phyloP scores from a whole-genome alignment of 306 rosid species.

The Vigna hirtella region DNA sequence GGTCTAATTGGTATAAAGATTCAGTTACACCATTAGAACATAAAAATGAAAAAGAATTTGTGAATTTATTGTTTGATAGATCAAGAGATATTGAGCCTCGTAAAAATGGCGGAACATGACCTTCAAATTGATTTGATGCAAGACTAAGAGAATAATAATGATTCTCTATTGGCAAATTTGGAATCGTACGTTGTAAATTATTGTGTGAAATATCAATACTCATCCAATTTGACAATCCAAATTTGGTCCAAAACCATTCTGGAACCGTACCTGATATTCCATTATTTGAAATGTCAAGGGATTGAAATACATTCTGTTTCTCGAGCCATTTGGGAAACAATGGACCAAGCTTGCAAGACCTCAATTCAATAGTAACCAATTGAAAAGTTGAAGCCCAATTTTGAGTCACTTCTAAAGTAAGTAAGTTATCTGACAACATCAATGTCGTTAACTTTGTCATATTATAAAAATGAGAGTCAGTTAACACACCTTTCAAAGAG shows the following conservation, averaged over 20 bases:
- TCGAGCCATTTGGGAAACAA: too few species aligned
- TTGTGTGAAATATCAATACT: not conserved
- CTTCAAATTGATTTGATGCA: not conserved
- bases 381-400: conserved; percentile 26
- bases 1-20: not conserved
- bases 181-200: not conserved
- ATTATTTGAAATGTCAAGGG: not conserved
- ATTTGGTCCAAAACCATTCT: conserved; percentile 27
- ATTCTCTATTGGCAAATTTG: not conserved
- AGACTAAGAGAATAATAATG: not conserved
- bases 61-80: conserved; percentile 7
- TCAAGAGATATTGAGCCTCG: not conserved
- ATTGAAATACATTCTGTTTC: not conserved
- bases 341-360: too few species aligned
- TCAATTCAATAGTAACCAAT: too few species aligned
- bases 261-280: not conserved
- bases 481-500: conserved; percentile 23
- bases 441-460: not conserved
- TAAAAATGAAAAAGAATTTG: not conserved
- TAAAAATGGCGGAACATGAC: conserved; percentile 35
- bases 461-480: conserved; percentile 24
- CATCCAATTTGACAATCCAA: rapidly evolving
- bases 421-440: not conserved
- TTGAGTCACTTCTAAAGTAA: not conserved
- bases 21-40: not conserved